Conservation (phyloP, 208 protist genomes). For the Acanthamoeba castellanii region DNA sequence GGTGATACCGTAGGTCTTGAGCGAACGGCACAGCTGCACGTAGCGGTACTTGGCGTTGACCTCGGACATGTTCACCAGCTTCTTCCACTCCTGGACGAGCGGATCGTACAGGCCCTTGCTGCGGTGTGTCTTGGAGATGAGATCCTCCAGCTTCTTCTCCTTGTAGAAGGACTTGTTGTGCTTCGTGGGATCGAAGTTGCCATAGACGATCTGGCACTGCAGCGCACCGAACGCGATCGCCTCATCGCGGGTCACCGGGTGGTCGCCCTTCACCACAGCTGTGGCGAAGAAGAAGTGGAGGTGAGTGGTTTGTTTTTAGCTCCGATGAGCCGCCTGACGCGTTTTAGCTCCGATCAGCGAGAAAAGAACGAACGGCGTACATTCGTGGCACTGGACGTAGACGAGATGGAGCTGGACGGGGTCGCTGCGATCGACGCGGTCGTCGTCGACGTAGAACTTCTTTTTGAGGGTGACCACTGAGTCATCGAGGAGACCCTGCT, state of each 20-base stretch:
- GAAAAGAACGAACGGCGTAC: slow-evolving; percentile 48
- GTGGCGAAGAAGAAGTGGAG: neutral
- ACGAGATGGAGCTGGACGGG: slow-evolving; percentile 90
- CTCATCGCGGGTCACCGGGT: slow-evolving; percentile 87
- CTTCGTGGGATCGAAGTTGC: slow-evolving; percentile 86
- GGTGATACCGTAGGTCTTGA: slow-evolving; percentile 92
- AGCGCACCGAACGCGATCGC: slow-evolving; percentile 86
- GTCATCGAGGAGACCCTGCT: slow-evolving; percentile 87
- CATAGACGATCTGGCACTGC: slow-evolving; percentile 87
- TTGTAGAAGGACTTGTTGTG: slow-evolving; percentile 80
- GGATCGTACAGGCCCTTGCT: slow-evolving; percentile 83
- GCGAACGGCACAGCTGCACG: slow-evolving; percentile 88
- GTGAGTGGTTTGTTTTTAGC: no score
- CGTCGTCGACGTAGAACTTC: slow-evolving; percentile 90
- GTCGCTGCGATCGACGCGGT: slow-evolving; percentile 88
- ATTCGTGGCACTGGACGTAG: slow-evolving; percentile 84
- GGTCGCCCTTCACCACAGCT: slow-evolving; percentile 71
- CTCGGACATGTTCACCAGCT: slow-evolving; percentile 86
- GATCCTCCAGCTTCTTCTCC: slow-evolving; percentile 80
- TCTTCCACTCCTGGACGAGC: slow-evolving; percentile 84
- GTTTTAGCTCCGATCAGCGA: neutral
- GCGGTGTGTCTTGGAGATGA: slow-evolving; percentile 82
- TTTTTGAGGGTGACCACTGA: slow-evolving; percentile 87
- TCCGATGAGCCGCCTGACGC: no score
- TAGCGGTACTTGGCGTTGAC: slow-evolving; percentile 91